Percentiles rank a stretch among this genome's conserved stretches.
phyloP scores from a whole-genome alignment of 2,329 filamentous ascomycete genomes.

The Colletotrichum sp. region DNA sequence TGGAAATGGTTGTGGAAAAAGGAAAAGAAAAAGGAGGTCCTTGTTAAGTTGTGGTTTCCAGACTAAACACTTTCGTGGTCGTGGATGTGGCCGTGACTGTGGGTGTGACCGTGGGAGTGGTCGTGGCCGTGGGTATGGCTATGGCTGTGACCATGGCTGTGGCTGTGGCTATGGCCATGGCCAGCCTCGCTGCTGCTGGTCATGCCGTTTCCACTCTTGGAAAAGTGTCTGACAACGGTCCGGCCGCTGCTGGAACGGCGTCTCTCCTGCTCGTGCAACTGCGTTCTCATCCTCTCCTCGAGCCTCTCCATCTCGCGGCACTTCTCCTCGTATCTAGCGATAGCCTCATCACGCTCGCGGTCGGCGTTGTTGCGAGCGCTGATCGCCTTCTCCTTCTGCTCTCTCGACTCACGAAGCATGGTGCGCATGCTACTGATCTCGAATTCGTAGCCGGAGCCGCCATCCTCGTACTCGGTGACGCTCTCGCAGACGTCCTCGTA shows the following conservation, averaged over 20 bases:
- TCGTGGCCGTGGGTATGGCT: neutral
- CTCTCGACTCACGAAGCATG: slow-evolving; percentile 8
- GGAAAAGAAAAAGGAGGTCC: neutral
- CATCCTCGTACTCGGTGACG: slow-evolving; percentile 15
- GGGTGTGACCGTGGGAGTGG: neutral
- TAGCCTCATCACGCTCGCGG: slow-evolving; percentile 6
- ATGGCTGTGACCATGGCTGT: neutral
- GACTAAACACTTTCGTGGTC: neutral
- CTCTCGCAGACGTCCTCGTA: slow-evolving; percentile 15
- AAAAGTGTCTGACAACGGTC: neutral
- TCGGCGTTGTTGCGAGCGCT: slow-evolving; percentile 7
- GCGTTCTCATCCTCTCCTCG: slow-evolving; percentile 5
- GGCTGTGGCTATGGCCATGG: neutral
- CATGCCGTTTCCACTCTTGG: neutral
- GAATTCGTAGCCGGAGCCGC: slow-evolving; percentile 4
- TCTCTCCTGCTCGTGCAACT: neutral
- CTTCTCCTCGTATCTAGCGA: neutral
- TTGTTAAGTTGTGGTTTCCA: neutral
- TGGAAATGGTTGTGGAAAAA: neutral
- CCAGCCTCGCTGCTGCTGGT: neutral
- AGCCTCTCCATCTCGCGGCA: slow-evolving; percentile 16
- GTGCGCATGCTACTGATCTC: slow-evolving; percentile 9
- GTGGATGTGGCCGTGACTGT: neutral
- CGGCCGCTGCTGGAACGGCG: neutral
- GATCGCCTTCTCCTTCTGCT: slow-evolving; percentile 17